Evolutionary conservation across 2,329 filamentous ascomycete genomes (phyloP).

Genomic region (Nakataea oryzae): DNA sequence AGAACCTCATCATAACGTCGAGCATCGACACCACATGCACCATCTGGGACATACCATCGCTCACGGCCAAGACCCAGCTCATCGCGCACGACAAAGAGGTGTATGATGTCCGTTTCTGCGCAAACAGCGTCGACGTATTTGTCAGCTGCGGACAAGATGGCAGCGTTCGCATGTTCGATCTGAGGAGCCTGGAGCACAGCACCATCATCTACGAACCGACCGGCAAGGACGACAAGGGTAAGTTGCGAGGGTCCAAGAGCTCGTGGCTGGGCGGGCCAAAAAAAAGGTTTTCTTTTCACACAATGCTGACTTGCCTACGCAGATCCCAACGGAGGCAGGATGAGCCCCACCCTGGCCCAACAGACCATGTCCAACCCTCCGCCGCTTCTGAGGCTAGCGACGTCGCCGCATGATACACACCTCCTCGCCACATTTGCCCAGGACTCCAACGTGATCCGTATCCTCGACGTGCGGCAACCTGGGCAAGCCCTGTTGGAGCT

Average conservation of each 20-base stretch:
- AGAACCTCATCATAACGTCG: conserved; percentile 94
- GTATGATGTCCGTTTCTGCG: conserved; percentile 96
- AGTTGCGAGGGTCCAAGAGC: conserved; percentile 11
- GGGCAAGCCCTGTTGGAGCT: conserved; percentile 91
- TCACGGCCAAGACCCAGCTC: conserved; percentile 95
- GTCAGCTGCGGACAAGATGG: conserved; percentile 96
- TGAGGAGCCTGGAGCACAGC: conserved; percentile 91
- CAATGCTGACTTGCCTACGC: not conserved
- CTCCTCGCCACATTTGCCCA: conserved; percentile 90
- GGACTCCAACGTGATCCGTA: conserved; percentile 85
- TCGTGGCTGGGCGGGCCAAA: too few species aligned
- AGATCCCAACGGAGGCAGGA: conserved; percentile 49
- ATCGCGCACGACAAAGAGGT: conserved; percentile 99
- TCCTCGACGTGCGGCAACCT: conserved; percentile 91
- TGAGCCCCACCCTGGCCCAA: conserved; percentile 66
- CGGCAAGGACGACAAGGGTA: conserved; percentile 69
- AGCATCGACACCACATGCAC: conserved; percentile 99
- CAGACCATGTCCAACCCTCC: conserved; percentile 70
- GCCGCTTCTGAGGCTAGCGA: conserved; percentile 70
- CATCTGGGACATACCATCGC: conserved; percentile 97
- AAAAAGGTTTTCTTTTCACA: not conserved
- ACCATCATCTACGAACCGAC: conserved; percentile 99
- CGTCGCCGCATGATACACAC: conserved; percentile 90
- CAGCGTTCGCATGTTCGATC: conserved; percentile 96
- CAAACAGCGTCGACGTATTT: conserved; percentile 96